These are phyloP conservation scores for Endothia cerciana DNA, from an alignment of 2,329 filamentous ascomycete species.

Conservation along the genomic window DNA sequence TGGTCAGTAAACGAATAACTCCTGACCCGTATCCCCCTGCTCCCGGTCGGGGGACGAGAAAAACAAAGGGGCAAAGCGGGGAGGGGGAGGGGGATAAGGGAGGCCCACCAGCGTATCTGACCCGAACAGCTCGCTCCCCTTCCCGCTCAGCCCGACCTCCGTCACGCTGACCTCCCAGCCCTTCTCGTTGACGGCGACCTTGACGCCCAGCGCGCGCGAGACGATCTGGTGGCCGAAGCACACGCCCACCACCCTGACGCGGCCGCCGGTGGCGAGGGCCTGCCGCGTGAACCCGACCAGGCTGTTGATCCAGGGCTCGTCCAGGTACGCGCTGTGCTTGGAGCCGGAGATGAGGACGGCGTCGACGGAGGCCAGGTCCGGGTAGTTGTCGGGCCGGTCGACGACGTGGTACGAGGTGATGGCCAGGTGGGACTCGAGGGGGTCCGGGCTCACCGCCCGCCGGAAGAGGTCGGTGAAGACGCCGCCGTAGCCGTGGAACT, in stretches of 20 bases:
- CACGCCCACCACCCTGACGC: conserved; percentile 74
- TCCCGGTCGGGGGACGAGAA: too few relatives aligned
- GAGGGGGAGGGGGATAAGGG: too few relatives aligned
- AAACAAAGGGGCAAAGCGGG: too few relatives aligned
- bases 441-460: conserved; percentile 51
- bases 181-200: conserved; percentile 66
- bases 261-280: conserved; percentile 57
- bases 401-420: conserved; percentile 75
- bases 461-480: conserved; percentile 67
- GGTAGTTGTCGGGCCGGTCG: conserved; percentile 66
- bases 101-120: conserved; percentile 59
- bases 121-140: conserved; percentile 74
- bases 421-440: conserved; percentile 52
- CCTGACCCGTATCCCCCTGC: too few relatives aligned
- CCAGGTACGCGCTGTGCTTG: conserved; percentile 74
- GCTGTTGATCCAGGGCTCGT: conserved; percentile 74
- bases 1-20: background rate
- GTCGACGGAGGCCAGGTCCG: conserved; percentile 74
- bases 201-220: conserved; percentile 69
- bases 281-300: conserved; percentile 70
- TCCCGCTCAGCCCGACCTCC: conserved; percentile 67
- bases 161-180: conserved; percentile 86
- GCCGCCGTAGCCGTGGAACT: conserved; percentile 74
- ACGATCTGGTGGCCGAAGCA: conserved; percentile 91
- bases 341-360: conserved; percentile 80